phyloP scores from a whole-genome alignment of 2,329 filamentous ascomycete genomes.

The Orbilia javanica region DNA sequence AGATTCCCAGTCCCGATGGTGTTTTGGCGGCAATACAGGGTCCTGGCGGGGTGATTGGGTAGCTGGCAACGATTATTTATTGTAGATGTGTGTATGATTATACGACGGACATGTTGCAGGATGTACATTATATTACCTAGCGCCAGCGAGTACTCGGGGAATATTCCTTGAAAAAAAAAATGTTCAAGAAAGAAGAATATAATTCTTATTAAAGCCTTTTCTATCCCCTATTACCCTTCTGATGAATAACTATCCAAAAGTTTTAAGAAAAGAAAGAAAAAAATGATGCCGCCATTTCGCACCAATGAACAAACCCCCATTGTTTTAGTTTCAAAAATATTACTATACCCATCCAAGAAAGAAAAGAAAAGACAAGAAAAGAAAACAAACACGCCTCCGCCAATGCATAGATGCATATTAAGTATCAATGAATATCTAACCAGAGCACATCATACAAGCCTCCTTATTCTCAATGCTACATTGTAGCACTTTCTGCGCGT shows the following conservation, averaged over 20 bases:
- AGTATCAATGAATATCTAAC: constrained; percentile 70
- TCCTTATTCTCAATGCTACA: constrained; percentile 99
- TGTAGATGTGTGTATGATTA: not conserved
- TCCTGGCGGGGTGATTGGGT: constrained; percentile 4
- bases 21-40: constrained; percentile 76
- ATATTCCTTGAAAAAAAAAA: no score
- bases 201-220: not conserved
- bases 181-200: not conserved
- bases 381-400: no score
- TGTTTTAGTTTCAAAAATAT: no score
- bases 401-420: no score
- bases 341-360: no score
- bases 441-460: constrained; percentile 96
- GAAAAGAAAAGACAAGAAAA: not conserved
- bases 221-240: not conserved
- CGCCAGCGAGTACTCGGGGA: not conserved
- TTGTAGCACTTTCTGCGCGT: constrained; percentile 88
- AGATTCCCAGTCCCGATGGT: constrained; percentile 84
- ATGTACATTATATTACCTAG: not conserved
- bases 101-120: not conserved
- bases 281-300: not conserved
- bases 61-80: no score
- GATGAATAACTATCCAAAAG: not conserved
- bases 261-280: no score
- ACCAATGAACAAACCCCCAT: not conserved